These are phyloP conservation scores for Fusarium sp. DNA, from an alignment of 2,329 filamentous ascomycete species.

Conservation along the genomic window DNA sequence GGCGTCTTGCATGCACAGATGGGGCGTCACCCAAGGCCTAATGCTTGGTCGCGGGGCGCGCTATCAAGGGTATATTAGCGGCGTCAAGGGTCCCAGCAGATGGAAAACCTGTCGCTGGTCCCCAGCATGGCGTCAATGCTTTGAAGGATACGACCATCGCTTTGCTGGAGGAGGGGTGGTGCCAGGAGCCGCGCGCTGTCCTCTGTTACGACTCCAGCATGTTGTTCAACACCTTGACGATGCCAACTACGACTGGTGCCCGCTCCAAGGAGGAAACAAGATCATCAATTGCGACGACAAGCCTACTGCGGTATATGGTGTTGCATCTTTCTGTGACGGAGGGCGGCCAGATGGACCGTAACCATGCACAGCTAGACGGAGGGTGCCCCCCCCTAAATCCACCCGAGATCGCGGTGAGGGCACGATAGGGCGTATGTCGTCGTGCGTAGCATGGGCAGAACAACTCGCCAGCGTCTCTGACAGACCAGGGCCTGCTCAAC, in stretches of 20 bases:
- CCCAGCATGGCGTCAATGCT: constrained; percentile 8
- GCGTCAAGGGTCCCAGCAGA: constrained; percentile 24
- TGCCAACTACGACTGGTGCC: constrained; percentile 35
- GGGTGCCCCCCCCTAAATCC: constrained; percentile 30
- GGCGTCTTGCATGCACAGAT: constrained; percentile 45
- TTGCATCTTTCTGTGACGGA: constrained; percentile 23
- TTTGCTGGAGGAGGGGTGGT: constrained; percentile 35
- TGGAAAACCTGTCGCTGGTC: constrained; percentile 25
- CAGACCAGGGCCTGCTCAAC: constrained; percentile 11
- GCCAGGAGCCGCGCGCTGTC: constrained; percentile 3
- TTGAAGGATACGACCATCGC: background rate
- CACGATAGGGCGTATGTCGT: constrained; percentile 11
- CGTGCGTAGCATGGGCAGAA: constrained; percentile 4
- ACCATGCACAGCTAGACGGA: constrained; percentile 22
- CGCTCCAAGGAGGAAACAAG: constrained; percentile 40
- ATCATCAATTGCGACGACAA: constrained; percentile 41
- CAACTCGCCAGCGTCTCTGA: constrained; percentile 5
- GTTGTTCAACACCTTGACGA: constrained; percentile 6
- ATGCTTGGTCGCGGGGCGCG: constrained; percentile 37
- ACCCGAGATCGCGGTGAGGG: constrained; percentile 43
- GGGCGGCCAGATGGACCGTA: constrained; percentile 39
- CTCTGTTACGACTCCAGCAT: background rate
- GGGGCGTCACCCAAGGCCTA: constrained; percentile 36
- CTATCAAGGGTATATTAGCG: constrained; percentile 37
- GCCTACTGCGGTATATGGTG: constrained; percentile 12